Percentiles rank a stretch among this genome's conserved stretches.
Evolutionary conservation across 768 basidiomycete genomes (phyloP).

Genomic region (Calocybe gangraenosa): DNA sequence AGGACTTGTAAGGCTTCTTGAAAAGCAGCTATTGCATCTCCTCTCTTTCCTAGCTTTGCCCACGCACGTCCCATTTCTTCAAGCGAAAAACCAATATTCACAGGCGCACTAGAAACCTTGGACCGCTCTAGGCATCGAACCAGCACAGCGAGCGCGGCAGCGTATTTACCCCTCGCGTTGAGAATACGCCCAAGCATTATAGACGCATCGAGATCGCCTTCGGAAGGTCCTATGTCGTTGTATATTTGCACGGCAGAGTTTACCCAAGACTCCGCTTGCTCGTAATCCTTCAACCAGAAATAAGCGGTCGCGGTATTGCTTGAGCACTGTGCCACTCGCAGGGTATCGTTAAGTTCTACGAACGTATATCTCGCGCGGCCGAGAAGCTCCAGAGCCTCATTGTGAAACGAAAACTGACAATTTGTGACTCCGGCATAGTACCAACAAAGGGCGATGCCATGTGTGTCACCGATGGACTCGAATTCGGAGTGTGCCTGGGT

Average conservation of each 20-base stretch:
- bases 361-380: conserved; percentile 2
- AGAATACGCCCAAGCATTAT: neutral
- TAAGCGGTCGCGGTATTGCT: neutral
- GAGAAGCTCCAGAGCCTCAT: neutral
- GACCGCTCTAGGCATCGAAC: neutral
- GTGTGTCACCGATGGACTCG: neutral
- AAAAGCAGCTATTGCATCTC: conserved; percentile 1
- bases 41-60: neutral
- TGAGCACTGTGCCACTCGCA: neutral
- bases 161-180: neutral
- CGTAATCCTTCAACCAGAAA: neutral
- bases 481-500: neutral
- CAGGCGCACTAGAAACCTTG: neutral
- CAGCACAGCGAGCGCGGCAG: neutral
- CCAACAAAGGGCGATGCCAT: neutral
- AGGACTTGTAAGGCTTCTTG: neutral
- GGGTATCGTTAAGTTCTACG: neutral
- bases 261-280: neutral
- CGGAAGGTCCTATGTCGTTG: neutral
- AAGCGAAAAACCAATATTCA: neutral
- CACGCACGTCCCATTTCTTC: conserved; percentile 5
- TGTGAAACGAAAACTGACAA: neutral
- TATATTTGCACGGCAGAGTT: conserved; percentile 1
- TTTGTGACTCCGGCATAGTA: neutral
- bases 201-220: neutral